Base-by-base conservation (phyloP, 176 grass and related monocot genomes). In the Paspalum notatum region DNA sequence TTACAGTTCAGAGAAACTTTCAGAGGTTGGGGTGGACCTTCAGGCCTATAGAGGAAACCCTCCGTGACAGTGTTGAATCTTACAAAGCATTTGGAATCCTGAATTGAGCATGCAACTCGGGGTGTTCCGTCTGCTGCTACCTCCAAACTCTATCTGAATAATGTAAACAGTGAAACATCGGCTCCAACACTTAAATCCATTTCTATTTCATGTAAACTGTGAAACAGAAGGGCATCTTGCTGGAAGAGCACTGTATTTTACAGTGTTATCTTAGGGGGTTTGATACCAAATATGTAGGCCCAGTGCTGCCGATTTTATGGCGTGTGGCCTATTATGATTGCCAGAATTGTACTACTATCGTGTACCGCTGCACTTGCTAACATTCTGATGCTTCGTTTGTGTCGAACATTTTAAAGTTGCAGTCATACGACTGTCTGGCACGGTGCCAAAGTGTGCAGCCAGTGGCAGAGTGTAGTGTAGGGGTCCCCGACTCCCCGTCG, bases 61-160 rank as follows among this genome's bases (percentile, higher is more conserved):
- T 91, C 2, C 51, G 18, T 8, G 85, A 75, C 45, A 91, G 60
- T n/a, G 66, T 91, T 1, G 77, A 91, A 88, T 91, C 81, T 60
- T 91, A 85, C 43, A 47, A 15, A 74, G 58, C 78, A 57, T 84
- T 75, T 37, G 72, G 73, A 27, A 1, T 85, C 15, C 74, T 85
- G 67, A 82, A 81, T 22, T 84, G 72, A 72, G 24, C 24, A 84
- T 70, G 22, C 62, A 71, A 62, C 17, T 62, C 17, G 43, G 26
- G 37, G 12, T 49, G 16, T 22, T 52, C 56, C 49, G 2, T 9
- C 15, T 32, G 42, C 11, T 65, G 46, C 8, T 41, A 20, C 15
- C 42, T 45, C n/a, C 55, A 9, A n/a, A 25, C 15, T 77, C 58
- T 38, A 5, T 9, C 21, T 77, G 22, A 48, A 64, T 50, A 41